Evolutionary conservation across 2,329 filamentous ascomycete genomes (phyloP).

Genomic region (Aulographum hederae): DNA sequence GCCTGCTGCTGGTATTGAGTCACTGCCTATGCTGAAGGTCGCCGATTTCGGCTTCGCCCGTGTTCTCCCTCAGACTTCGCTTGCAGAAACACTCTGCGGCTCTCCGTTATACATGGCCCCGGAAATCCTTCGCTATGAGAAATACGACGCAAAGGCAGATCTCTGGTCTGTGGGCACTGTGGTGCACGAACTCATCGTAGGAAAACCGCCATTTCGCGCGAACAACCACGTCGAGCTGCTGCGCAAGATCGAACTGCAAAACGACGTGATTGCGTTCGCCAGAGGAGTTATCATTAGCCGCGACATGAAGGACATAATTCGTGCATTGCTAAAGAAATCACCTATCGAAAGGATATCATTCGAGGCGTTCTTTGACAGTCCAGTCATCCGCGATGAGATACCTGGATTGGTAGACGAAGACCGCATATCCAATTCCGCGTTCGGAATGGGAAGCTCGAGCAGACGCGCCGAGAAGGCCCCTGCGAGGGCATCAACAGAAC

Average conservation of each 20-base stretch:
- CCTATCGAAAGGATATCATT: conserved; percentile 76
- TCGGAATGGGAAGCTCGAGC: conserved; percentile 9
- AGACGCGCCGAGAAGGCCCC: conserved; percentile 13
- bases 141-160: conserved; percentile 93
- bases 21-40: conserved; percentile 89
- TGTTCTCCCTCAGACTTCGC: conserved; percentile 71
- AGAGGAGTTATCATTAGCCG: conserved; percentile 52
- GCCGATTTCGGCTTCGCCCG: conserved; percentile 98
- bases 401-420: conserved; percentile 70
- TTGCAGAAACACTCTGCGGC: conserved; percentile 91
- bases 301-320: conserved; percentile 66
- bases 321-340: conserved; percentile 64
- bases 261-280: conserved; percentile 72
- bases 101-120: conserved; percentile 98
- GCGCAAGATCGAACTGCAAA: conserved; percentile 74
- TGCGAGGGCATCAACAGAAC: conserved; percentile 6
- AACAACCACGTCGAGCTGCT: conserved; percentile 89
- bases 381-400: conserved; percentile 56
- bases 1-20: conserved; percentile 62
- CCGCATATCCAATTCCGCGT: conserved; percentile 21
- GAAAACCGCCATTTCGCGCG: conserved; percentile 77
- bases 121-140: conserved; percentile 91
- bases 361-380: conserved; percentile 63
- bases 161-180: conserved; percentile 96
- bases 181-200: conserved; percentile 85